A percentile compares a stretch with the other conserved stretches of the same genome.
phyloP scores from a whole-genome alignment of 805 yeast species.

The Ogataea pilisensis region DNA sequence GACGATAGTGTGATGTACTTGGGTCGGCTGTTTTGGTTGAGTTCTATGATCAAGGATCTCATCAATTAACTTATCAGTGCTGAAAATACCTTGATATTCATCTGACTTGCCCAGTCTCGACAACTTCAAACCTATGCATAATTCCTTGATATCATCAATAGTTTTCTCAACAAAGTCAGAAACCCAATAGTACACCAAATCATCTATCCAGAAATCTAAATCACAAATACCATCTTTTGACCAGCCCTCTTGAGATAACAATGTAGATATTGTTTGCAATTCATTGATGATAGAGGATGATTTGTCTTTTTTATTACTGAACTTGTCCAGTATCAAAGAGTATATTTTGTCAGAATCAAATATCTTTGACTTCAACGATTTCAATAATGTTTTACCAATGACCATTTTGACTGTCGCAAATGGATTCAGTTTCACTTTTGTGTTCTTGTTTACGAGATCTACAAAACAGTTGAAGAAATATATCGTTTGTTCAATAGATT shows the following conservation, averaged over 20 bases:
- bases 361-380: slow-evolving; percentile 18
- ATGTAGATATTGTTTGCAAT: slow-evolving; percentile 17
- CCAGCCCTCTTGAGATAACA: slow-evolving; percentile 26
- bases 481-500: slow-evolving; percentile 20
- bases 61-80: slow-evolving; percentile 5
- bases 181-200: slow-evolving; percentile 27
- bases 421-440: slow-evolving; percentile 8
- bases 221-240: slow-evolving; percentile 29
- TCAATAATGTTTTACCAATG: slow-evolving; percentile 18
- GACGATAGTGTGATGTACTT: background rate
- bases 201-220: slow-evolving; percentile 33
- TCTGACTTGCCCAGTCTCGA: slow-evolving; percentile 6
- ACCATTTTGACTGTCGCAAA: slow-evolving; percentile 13
- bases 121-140: slow-evolving; percentile 15
- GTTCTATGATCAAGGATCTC: slow-evolving; percentile 1
- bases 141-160: slow-evolving; percentile 23
- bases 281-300: slow-evolving; percentile 5
- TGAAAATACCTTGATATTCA: slow-evolving; percentile 9
- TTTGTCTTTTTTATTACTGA: slow-evolving; percentile 9
- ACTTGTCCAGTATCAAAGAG: slow-evolving; percentile 23
- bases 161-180: slow-evolving; percentile 21
- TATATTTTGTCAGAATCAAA: slow-evolving; percentile 24
- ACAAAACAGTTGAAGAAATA: slow-evolving; percentile 22
- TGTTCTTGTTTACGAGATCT: slow-evolving; percentile 7
- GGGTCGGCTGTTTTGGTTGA: no score